Conservation (phyloP, 805 yeast genomes). For the Barnettozyma botsteinii region DNA sequence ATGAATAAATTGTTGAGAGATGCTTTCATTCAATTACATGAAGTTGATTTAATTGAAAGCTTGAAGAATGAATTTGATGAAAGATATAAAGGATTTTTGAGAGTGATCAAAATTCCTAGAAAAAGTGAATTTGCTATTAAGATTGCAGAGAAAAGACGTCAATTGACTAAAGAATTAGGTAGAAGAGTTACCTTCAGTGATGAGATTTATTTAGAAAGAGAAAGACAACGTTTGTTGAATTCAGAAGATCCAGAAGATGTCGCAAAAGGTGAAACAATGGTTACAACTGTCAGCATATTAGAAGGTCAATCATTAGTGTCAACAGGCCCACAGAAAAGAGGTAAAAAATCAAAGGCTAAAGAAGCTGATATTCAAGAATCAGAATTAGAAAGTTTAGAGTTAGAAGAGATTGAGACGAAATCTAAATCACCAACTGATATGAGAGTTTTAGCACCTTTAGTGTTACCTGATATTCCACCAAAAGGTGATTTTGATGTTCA, state of each 20-base stretch:
- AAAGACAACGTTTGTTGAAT: conserved; percentile 48
- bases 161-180: conserved; percentile 43
- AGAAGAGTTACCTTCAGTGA: conserved; percentile 57
- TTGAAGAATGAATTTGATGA: conserved; percentile 74
- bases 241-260: conserved; percentile 47
- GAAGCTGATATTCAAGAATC: conserved; percentile 2
- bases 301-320: conserved; percentile 17
- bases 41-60: conserved; percentile 61
- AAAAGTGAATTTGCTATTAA: conserved; percentile 44
- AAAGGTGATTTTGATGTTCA: conserved; percentile 82
- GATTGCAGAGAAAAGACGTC: conserved; percentile 44
- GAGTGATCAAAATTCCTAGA: conserved; percentile 49
- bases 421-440: conserved; percentile 15
- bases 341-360: conserved; percentile 11
- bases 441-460: conserved; percentile 56
- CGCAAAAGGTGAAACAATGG: conserved; percentile 47
- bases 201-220: conserved; percentile 66
- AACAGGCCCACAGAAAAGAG: conserved; percentile 10
- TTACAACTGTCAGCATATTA: conserved; percentile 64
- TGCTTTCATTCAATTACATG: conserved; percentile 74
- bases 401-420: conserved; percentile 3
- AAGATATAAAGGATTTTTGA: conserved; percentile 69
- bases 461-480: conserved; percentile 65
- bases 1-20: conserved; percentile 72
- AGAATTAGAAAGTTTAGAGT: conserved; percentile 8